Evolutionary conservation across 169 alveolate genomes (phyloP).

Genomic region (Theileria annulata): DNA sequence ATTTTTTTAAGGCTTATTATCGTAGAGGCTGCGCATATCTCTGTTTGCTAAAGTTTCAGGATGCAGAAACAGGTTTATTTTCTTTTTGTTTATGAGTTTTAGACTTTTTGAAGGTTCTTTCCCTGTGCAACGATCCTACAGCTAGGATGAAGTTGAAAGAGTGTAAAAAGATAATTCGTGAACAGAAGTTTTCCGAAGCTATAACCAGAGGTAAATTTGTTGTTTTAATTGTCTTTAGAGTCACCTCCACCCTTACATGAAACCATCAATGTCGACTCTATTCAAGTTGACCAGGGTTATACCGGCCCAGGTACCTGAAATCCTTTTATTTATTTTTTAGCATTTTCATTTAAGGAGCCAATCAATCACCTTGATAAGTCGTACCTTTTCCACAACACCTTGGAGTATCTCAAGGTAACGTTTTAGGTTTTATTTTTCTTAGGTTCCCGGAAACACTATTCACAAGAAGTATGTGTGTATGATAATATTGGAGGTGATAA

Average conservation of each 20-base stretch:
- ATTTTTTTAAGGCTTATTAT: conserved; percentile 93
- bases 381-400: conserved; percentile 26
- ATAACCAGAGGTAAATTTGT: conserved; percentile 47
- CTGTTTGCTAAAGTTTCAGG: conserved; percentile 87
- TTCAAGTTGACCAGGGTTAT: conserved; percentile 50
- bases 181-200: conserved; percentile 60
- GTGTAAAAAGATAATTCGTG: conserved; percentile 53
- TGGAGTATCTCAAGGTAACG: conserved; percentile 59
- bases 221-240: conserved; percentile 1
- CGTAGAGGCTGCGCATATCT: conserved; percentile 95
- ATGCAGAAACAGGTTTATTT: conserved; percentile 90
- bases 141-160: conserved; percentile 64
- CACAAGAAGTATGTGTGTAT: conserved; percentile 91
- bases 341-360: conserved; percentile 20
- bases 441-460: conserved; percentile 90
- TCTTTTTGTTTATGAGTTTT: conserved; percentile 30
- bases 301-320: conserved; percentile 31
- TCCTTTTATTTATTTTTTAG: background rate
- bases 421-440: background rate
- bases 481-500: conserved; percentile 87
- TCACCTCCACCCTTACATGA: conserved; percentile 62
- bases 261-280: conserved; percentile 46
- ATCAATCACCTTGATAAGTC: conserved; percentile 43
- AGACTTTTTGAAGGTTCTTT: conserved; percentile 73
- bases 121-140: conserved; percentile 48